Evolutionary conservation across 1,284 basidiomycete species (phyloP).

Genomic region (Lignosus rhinocerotis): DNA sequence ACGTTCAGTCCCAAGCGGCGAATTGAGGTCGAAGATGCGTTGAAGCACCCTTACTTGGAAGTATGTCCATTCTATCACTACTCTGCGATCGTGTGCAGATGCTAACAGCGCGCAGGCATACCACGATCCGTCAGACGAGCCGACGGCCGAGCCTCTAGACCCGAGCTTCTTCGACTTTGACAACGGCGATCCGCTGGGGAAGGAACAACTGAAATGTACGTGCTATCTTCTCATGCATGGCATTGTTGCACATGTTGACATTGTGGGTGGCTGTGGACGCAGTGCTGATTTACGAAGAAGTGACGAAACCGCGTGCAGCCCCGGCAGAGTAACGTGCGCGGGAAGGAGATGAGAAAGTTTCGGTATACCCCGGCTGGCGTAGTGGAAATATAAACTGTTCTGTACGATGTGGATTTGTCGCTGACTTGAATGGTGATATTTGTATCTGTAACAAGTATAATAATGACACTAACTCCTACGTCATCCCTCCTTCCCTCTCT

Average conservation of each 20-base stretch:
- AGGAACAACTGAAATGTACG: constrained; percentile 72
- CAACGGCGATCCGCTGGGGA: constrained; percentile 62
- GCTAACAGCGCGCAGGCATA: constrained; percentile 58
- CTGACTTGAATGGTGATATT: neutral
- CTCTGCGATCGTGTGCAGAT: neutral
- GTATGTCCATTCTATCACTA: constrained; percentile 36
- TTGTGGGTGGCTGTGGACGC: constrained; percentile 18
- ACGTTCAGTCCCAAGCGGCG: constrained; percentile 93
- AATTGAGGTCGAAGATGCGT: constrained; percentile 88
- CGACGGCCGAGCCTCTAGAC: constrained; percentile 76
- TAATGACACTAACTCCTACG: neutral
- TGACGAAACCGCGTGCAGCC: constrained; percentile 35
- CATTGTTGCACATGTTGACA: neutral
- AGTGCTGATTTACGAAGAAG: constrained; percentile 64
- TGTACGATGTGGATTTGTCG: constrained; percentile 7
- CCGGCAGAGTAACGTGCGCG: constrained; percentile 7
- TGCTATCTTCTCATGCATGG: neutral
- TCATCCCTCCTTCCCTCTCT: neutral
- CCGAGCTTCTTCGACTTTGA: constrained; percentile 93
- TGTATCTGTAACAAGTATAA: constrained; percentile 25
- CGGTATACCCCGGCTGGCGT: constrained; percentile 11
- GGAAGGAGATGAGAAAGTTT: neutral
- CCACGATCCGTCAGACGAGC: constrained; percentile 89
- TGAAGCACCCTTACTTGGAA: constrained; percentile 91
- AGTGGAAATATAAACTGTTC: constrained; percentile 6